Percentiles rank a stretch among this genome's conserved stretches.
Conservation (phyloP, 1,284 basidiomycete species). For the Tilletia indica region DNA sequence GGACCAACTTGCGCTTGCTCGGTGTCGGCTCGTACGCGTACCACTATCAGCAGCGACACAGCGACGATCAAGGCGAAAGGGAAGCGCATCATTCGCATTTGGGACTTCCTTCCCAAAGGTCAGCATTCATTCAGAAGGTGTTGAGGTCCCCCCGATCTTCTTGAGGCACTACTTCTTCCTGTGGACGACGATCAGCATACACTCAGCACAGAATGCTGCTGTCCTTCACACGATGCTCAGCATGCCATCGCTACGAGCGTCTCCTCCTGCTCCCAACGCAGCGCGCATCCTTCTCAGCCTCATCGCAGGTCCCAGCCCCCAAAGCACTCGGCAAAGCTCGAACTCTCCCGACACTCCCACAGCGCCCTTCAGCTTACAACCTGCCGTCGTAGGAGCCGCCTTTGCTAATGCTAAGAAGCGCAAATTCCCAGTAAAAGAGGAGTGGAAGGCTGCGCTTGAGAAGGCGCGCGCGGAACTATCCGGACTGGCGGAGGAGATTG, state of each 20-base stretch:
- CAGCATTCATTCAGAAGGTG: too few relatives aligned
- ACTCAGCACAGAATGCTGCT: too few relatives aligned
- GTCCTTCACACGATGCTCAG: too few relatives aligned
- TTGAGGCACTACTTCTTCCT: too few relatives aligned
- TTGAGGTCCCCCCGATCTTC: too few relatives aligned
- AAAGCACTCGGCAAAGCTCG: slow-evolving; percentile 8
- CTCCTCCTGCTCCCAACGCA: too few relatives aligned
- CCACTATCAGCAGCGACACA: neutral
- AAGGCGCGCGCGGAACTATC: neutral
- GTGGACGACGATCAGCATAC: too few relatives aligned
- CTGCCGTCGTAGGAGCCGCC: neutral
- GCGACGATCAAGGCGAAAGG: too few relatives aligned
- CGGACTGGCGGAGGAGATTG: neutral
- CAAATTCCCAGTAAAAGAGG: neutral
- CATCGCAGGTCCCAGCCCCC: neutral
- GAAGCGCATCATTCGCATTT: too few relatives aligned
- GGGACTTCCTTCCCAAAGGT: too few relatives aligned
- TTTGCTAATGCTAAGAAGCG: neutral
- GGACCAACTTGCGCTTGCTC: slow-evolving; percentile 11
- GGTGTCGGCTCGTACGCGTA: neutral
- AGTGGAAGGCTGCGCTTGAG: neutral
- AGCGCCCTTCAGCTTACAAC: slow-evolving; percentile 10
- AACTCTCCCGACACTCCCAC: neutral
- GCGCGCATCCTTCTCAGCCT: too few relatives aligned
- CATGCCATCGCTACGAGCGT: too few relatives aligned